Evolutionary conservation across 1,139 yeast species (phyloP).

Genomic region (Zhuliangozyma blackwelliae): DNA sequence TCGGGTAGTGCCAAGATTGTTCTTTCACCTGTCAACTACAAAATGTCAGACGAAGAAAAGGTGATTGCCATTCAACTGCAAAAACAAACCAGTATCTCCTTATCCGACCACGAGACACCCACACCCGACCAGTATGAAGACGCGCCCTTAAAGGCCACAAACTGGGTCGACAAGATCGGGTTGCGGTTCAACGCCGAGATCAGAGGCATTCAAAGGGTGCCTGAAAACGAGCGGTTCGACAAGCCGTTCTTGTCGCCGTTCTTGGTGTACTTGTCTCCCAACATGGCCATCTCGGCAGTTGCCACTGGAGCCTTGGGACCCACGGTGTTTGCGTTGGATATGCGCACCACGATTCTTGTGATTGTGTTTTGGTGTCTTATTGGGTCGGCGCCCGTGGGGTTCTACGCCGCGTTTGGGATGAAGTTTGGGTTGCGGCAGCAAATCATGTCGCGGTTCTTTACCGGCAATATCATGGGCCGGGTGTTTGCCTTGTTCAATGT

Average conservation of each 20-base stretch:
- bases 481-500: constrained; percentile 28
- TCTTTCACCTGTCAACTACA: not conserved
- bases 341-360: constrained; percentile 30
- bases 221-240: constrained; percentile 37
- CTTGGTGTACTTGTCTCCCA: constrained; percentile 28
- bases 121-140: constrained; percentile 1
- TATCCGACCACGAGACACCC: not conserved
- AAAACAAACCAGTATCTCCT: no score
- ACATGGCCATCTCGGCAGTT: constrained; percentile 27
- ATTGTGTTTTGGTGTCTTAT: constrained; percentile 22
- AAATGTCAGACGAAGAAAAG: no score
- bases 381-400: constrained; percentile 30
- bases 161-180: constrained; percentile 27
- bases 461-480: constrained; percentile 30
- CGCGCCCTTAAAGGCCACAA: constrained; percentile 6
- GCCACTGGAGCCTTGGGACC: constrained; percentile 31
- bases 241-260: constrained; percentile 19
- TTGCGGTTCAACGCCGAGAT: constrained; percentile 37
- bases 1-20: no score
- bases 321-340: constrained; percentile 22
- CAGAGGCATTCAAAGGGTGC: constrained; percentile 45
- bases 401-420: constrained; percentile 27
- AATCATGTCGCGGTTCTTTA: constrained; percentile 26
- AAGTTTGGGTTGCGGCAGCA: constrained; percentile 32
- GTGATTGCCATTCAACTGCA: no score